phyloP scores from a whole-genome alignment of 2,329 filamentous ascomycete genomes.

The Aspergillus puulaauensis region DNA sequence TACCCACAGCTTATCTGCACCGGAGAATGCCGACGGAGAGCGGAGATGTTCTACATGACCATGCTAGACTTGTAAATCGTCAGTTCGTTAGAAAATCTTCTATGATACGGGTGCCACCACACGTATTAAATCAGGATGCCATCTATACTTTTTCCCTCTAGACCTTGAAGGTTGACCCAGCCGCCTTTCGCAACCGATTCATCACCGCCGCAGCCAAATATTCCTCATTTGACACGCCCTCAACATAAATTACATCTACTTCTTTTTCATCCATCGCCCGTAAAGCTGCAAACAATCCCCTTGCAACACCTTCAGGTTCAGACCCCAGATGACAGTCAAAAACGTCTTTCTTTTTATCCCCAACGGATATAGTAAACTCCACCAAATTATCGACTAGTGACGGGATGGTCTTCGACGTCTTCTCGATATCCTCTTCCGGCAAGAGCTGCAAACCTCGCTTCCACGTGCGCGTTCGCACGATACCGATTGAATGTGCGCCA shows the following conservation, averaged over 20 bases:
- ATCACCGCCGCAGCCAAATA: constrained; percentile 85
- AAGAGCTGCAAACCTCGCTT: constrained; percentile 29
- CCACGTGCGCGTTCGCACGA: constrained; percentile 42
- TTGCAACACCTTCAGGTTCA: constrained; percentile 72
- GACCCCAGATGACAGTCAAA: constrained; percentile 73
- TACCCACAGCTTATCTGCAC: constrained; percentile 2
- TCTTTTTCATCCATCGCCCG: constrained; percentile 77
- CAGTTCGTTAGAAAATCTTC: constrained; percentile 1
- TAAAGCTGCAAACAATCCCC: constrained; percentile 83
- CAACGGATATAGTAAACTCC: constrained; percentile 28
- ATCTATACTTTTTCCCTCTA: constrained; percentile 23
- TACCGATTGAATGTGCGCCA: constrained; percentile 34
- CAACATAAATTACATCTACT: constrained; percentile 84
- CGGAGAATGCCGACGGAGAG: constrained; percentile 12
- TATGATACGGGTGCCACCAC: background rate
- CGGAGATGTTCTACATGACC: constrained; percentile 1
- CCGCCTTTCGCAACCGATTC: constrained; percentile 79
- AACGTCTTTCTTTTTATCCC: constrained; percentile 35
- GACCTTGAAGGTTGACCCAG: constrained; percentile 55
- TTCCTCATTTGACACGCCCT: constrained; percentile 73
- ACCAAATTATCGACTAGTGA: constrained; percentile 27
- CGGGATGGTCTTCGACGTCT: constrained; percentile 22
- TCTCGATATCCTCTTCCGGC: constrained; percentile 21
- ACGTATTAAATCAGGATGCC: background rate
- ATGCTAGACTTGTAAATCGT: background rate